Evolutionary conservation across 805 yeast species (phyloP).

Genomic region (Metschnikowia rubicola): DNA sequence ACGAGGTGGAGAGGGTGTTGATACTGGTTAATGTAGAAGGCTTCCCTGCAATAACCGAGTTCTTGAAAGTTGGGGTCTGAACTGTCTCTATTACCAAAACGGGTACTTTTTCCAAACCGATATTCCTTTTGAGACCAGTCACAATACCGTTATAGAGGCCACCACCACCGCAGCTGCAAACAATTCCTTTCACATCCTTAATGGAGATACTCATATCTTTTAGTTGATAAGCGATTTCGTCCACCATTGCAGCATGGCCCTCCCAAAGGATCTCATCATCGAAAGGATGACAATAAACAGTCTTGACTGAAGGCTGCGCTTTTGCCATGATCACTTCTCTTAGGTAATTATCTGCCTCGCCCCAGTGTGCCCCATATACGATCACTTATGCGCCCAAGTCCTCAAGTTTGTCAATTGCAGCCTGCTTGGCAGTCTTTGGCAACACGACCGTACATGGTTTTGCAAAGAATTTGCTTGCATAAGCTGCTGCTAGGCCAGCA

Average conservation of each 20-base stretch:
- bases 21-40: conserved; percentile 44
- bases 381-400: conserved; percentile 50
- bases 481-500: conserved; percentile 56
- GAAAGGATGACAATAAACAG: conserved; percentile 54
- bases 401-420: conserved; percentile 46
- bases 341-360: conserved; percentile 48
- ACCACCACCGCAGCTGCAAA: conserved; percentile 58
- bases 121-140: conserved; percentile 34
- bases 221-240: conserved; percentile 38
- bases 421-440: conserved; percentile 43
- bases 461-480: conserved; percentile 35
- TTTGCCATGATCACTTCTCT: conserved; percentile 21
- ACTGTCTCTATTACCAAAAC: conserved; percentile 51
- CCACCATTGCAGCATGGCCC: conserved; percentile 42
- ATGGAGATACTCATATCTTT: conserved; percentile 9
- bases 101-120: conserved; percentile 22
- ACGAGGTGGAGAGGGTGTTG: conserved; percentile 56
- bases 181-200: conserved; percentile 39
- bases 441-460: conserved; percentile 57
- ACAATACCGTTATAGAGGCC: conserved; percentile 53
- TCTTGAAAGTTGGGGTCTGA: conserved; percentile 58
- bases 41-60: conserved; percentile 44
- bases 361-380: conserved; percentile 45
- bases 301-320: conserved; percentile 20
- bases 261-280: conserved; percentile 50